phyloP scores from a whole-genome alignment of 208 protist species.

The Kentomonas sorsogonicus region DNA sequence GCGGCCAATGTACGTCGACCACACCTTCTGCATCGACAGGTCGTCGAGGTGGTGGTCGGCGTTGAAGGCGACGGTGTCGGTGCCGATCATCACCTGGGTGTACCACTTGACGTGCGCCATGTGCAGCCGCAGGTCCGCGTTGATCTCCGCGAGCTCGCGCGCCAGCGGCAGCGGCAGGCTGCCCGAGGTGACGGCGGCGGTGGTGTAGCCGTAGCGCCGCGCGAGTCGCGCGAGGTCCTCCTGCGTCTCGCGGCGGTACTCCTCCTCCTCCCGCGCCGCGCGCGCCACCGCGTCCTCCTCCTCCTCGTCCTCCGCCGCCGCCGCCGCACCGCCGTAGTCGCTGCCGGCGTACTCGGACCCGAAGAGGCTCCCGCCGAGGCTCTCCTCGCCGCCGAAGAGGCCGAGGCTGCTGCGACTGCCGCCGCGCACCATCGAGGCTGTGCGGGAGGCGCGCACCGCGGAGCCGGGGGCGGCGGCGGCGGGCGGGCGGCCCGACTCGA shows the following conservation, averaged over 20 bases:
- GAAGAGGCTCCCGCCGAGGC: too few relatives aligned
- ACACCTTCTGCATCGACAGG: constrained; percentile 40
- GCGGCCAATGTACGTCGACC: constrained; percentile 52
- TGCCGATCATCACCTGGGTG: constrained; percentile 21
- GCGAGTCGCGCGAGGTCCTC: constrained; percentile 15
- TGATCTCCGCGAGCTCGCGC: constrained; percentile 20
- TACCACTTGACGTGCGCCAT: constrained; percentile 72
- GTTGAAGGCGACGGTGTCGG: constrained; percentile 35
- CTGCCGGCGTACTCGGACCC: too few relatives aligned
- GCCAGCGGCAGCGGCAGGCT: constrained; percentile 21
- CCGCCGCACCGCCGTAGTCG: not conserved
- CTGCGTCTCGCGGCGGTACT: constrained; percentile 5
- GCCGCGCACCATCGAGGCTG: too few relatives aligned
- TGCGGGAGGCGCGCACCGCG: too few relatives aligned
- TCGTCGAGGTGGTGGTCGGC: constrained; percentile 41
- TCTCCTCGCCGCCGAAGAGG: too few relatives aligned
- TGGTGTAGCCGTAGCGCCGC: constrained; percentile 5
- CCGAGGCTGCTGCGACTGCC: not conserved
- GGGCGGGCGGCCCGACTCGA: not conserved
- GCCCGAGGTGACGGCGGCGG: constrained; percentile 2
- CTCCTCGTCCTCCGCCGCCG: not conserved
- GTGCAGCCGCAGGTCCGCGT: constrained; percentile 43
- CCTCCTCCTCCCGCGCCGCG: not conserved
- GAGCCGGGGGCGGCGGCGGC: not conserved
- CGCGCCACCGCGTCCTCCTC: not conserved